Evolutionary conservation across 176 grass and related monocot genomes (phyloP), one percentile per base, ranked within the genome.

Genomic region (Elaeis guineensis): DNA sequence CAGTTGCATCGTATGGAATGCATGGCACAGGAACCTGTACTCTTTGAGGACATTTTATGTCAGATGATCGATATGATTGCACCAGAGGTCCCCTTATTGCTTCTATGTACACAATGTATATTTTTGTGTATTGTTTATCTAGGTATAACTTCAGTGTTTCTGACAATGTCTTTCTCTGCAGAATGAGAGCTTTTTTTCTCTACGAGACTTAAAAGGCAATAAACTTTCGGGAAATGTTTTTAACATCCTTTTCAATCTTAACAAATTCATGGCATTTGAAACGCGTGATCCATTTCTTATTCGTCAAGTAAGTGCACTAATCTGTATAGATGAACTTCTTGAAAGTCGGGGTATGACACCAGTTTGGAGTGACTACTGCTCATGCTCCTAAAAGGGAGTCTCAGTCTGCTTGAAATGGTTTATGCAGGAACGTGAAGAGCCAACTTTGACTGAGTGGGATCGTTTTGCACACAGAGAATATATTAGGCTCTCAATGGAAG

Each of bases 231-330:
- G 94, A 70, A 93, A 93, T 86, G 82, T 98, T 78, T 98, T 98
- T 80, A 98, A 98, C 66, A 98, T 98, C 59, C 74, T 98, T 63
- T 98, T 98, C 78, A 93, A 98, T 73, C 94, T 98, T 52, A 98
- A 93, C 69, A 98, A 98, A 72, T 98, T 98, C 57, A 98, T 98
- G 94, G 88, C 94, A n/a, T 98, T 98, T 79, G 94, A 98, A 83
- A 89, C 84, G 64, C 87, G 93, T 59, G 93, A 97, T 76, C 93
- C 93, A 1, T 97, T 97, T 75, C 84, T 97, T 57, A 92, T 92
- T 85, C 93, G 93, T 51, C 93, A 97, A 84, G 93, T 97, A 64
- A 89, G 44, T 44, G 57, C 64, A 55, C 16, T 28, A 44, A 44
- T 44, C 35, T 44, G 35, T 44, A 44, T 3, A 12, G 35, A 44